Percentiles rank a stretch among this genome's conserved stretches.
Evolutionary conservation across 805 yeast species (phyloP).

Genomic region (Peterozyma xylosa): DNA sequence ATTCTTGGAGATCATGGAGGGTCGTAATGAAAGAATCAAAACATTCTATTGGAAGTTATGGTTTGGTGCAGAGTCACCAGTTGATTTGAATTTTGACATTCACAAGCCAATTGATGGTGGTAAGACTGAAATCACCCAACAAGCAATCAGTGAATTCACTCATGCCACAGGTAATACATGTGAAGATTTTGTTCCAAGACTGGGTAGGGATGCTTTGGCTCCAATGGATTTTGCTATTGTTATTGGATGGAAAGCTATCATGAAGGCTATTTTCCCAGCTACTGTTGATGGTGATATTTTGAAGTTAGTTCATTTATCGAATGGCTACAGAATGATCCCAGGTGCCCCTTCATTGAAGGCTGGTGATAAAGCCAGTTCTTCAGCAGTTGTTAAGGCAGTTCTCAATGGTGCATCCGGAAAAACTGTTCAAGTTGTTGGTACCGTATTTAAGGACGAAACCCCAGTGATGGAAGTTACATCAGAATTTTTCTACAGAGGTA

Average conservation of each 20-base stretch:
- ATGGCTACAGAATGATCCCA: constrained; percentile 88
- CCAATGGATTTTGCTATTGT: constrained; percentile 99
- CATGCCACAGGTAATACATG: constrained; percentile 97
- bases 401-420: constrained; percentile 90
- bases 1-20: constrained; percentile 81
- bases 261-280: constrained; percentile 96
- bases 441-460: constrained; percentile 63
- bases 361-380: constrained; percentile 78
- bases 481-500: constrained; percentile 94
- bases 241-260: constrained; percentile 96
- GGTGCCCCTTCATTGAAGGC: constrained; percentile 85
- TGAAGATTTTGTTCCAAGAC: constrained; percentile 89
- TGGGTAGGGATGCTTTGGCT: constrained; percentile 77
- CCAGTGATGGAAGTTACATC: constrained; percentile 94
- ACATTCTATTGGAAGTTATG: constrained; percentile 96
- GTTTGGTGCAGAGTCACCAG: constrained; percentile 62
- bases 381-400: constrained; percentile 83
- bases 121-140: constrained; percentile 57
- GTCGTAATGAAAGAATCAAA: constrained; percentile 89
- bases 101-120: constrained; percentile 65
- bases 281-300: constrained; percentile 94
- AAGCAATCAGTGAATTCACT: constrained; percentile 84
- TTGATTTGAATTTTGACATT: constrained; percentile 67
- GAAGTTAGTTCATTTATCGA: constrained; percentile 89
- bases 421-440: constrained; percentile 91